Percentiles rank a stretch among this genome's conserved stretches.
These are phyloP conservation scores for Neonectria punicea DNA, from an alignment of 2,329 filamentous ascomycete genomes.

Conservation along the genomic window DNA sequence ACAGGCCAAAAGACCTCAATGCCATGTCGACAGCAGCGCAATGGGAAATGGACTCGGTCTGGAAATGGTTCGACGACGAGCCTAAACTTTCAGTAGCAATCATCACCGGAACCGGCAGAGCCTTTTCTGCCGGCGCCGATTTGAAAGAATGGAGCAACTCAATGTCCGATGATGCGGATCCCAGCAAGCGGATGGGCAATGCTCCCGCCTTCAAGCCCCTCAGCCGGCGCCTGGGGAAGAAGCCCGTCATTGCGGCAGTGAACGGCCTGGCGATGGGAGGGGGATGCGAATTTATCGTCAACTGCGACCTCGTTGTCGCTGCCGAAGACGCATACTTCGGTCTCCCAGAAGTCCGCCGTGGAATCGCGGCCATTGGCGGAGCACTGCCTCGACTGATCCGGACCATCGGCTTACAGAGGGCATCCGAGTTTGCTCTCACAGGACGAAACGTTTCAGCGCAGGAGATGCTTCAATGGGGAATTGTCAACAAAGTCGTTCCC, in stretches of 20 bases:
- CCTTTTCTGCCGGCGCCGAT: slow-evolving; percentile 66
- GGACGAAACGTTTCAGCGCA: slow-evolving; percentile 56
- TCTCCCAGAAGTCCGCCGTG: slow-evolving; percentile 63
- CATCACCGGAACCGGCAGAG: slow-evolving; percentile 62
- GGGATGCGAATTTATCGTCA: slow-evolving; percentile 66
- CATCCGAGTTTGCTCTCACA: slow-evolving; percentile 61
- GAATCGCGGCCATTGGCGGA: slow-evolving; percentile 64
- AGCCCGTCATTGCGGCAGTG: slow-evolving; percentile 69
- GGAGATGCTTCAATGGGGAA: slow-evolving; percentile 42
- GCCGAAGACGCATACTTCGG: slow-evolving; percentile 62
- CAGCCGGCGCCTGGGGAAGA: slow-evolving; percentile 66
- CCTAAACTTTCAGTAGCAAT: slow-evolving; percentile 59
- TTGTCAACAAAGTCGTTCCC: slow-evolving; percentile 37
- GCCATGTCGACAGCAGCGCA: slow-evolving; percentile 35
- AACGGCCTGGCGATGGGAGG: slow-evolving; percentile 68
- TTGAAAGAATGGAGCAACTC: slow-evolving; percentile 57
- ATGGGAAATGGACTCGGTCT: slow-evolving; percentile 46
- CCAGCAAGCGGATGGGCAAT: slow-evolving; percentile 29
- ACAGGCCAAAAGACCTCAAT: slow-evolving; percentile 60
- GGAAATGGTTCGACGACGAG: slow-evolving; percentile 64
- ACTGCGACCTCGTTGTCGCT: slow-evolving; percentile 65
- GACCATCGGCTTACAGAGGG: slow-evolving; percentile 56
- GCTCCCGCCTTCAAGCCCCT: slow-evolving; percentile 58
- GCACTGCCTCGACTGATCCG: slow-evolving; percentile 62
- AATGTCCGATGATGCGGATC: slow-evolving; percentile 29